A percentile compares a stretch with the other conserved stretches of the same genome.
Conservation (phyloP, 805 yeast species). For the Danielozyma ontarioensis region DNA sequence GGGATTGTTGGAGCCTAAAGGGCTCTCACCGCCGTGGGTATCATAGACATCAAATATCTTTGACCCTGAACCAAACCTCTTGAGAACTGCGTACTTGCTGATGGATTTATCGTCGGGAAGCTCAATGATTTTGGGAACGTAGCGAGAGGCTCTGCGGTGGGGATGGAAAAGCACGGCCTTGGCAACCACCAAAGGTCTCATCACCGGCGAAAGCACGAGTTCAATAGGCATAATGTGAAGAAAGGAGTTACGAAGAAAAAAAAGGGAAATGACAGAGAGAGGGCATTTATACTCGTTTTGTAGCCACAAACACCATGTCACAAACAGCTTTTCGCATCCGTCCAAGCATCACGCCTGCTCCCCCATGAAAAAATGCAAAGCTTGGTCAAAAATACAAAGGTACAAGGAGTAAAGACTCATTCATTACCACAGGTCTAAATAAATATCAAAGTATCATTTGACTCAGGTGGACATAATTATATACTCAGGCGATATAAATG, state of each 20-base stretch:
- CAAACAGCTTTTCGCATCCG: no score
- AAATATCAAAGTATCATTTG: no score
- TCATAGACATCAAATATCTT: conserved; percentile 52
- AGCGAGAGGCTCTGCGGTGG: conserved; percentile 52
- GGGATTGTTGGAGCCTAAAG: conserved; percentile 39
- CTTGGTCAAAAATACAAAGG: no score
- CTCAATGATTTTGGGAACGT: conserved; percentile 50
- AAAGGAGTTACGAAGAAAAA: not conserved
- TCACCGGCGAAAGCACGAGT: conserved; percentile 50
- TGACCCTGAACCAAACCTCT: conserved; percentile 58
- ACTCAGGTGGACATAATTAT: no score
- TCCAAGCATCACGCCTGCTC: no score
- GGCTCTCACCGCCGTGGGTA: conserved; percentile 31
- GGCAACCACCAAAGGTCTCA: conserved; percentile 56
- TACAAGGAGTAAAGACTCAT: no score
- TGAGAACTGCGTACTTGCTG: conserved; percentile 44
- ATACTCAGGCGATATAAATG: no score
- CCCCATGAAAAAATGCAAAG: no score
- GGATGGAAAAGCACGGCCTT: conserved; percentile 50
- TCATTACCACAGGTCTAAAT: no score
- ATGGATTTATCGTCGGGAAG: conserved; percentile 30
- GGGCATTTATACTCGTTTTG: no score
- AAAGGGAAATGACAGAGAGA: no score
- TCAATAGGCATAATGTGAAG: conserved; percentile 51
- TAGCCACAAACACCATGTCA: no score